Conservation (phyloP, 495 filamentous ascomycete species). For the Clohesyomyces aquaticus region DNA sequence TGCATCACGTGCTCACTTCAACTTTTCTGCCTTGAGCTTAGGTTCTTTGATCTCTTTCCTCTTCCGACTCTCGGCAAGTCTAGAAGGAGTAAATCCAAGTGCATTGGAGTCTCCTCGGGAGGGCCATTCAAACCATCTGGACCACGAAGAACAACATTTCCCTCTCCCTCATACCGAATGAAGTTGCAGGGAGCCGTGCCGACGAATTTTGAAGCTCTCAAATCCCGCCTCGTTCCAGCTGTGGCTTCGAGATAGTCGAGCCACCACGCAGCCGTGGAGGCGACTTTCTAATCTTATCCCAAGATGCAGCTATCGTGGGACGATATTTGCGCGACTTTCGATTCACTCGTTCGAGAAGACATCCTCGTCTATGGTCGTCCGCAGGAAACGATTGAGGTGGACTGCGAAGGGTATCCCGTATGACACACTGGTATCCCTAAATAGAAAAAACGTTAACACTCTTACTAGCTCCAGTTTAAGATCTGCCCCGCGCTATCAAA, state of each 20-base stretch:
- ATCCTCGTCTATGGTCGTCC: slow-evolving; percentile 6
- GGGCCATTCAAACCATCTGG: too few relatives aligned
- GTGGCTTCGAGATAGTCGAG: background rate
- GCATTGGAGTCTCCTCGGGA: too few relatives aligned
- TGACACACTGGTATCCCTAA: too few relatives aligned
- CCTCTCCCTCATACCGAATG: too few relatives aligned
- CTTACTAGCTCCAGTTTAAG: slow-evolving; percentile 4
- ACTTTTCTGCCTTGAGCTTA: too few relatives aligned
- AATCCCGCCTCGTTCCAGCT: background rate
- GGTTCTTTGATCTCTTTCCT: too few relatives aligned
- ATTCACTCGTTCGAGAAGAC: background rate
- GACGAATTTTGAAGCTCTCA: background rate
- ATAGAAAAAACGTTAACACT: too few relatives aligned
- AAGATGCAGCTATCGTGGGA: background rate
- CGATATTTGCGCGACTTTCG: background rate
- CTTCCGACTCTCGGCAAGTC: too few relatives aligned
- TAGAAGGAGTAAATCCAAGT: too few relatives aligned
- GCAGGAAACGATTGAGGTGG: background rate
- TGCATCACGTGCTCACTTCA: too few relatives aligned
- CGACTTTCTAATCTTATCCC: background rate
- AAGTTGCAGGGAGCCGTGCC: too few relatives aligned
- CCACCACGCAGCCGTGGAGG: background rate
- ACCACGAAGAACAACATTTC: too few relatives aligned
- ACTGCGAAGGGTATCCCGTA: slow-evolving; percentile 8
- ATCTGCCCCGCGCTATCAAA: background rate